These are phyloP conservation scores for Xylaria multiplex DNA, from an alignment of 2,329 filamentous ascomycete species.

Conservation along the genomic window DNA sequence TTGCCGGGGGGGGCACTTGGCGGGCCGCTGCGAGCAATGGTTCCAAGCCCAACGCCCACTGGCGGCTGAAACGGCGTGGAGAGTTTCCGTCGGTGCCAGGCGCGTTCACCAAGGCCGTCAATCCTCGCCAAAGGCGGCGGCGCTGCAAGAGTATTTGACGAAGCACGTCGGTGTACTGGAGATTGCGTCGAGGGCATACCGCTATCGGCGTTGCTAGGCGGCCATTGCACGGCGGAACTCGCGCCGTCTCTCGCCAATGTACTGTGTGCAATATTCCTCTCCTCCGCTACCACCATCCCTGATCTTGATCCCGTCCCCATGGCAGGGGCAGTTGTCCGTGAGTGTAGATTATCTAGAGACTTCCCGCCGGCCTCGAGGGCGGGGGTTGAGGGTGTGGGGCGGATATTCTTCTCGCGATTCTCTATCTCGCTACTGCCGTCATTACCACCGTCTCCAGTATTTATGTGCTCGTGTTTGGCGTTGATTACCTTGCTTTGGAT, in stretches of 20 bases:
- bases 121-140: constrained; percentile 34
- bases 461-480: not conserved
- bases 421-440: not conserved
- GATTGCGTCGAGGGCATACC: not conserved
- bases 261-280: constrained; percentile 35
- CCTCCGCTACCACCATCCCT: not conserved
- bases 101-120: constrained; percentile 42
- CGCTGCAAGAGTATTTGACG: constrained; percentile 1
- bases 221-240: constrained; percentile 31
- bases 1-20: constrained; percentile 38
- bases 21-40: constrained; percentile 15
- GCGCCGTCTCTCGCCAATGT: constrained; percentile 16
- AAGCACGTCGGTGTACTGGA: constrained; percentile 11
- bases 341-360: constrained; percentile 32
- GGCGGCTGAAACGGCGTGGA: constrained; percentile 38
- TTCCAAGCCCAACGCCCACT: not conserved
- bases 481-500: not conserved
- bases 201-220: not conserved
- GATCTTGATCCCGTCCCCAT: not conserved
- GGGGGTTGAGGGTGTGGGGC: constrained; percentile 42
- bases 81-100: constrained; percentile 45
- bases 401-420: constrained; percentile 18
- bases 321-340: constrained; percentile 20
- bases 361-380: constrained; percentile 42
- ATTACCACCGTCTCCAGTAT: not conserved